phyloP scores from a whole-genome alignment of 495 filamentous ascomycete species.

The Immersiella caudata region DNA sequence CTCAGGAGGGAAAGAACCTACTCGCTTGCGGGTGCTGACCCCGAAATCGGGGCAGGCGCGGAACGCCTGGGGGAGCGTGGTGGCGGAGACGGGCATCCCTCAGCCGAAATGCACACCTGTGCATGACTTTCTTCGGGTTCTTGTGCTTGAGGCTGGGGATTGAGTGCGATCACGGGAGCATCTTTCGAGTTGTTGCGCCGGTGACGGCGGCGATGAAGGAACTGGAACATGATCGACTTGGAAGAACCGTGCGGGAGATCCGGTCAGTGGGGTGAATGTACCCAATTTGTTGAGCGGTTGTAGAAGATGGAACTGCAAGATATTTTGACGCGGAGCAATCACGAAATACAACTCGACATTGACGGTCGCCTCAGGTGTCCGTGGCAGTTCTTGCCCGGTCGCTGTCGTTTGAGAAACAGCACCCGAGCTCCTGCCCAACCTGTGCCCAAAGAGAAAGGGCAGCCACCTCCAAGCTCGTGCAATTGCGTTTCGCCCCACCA shows the following conservation, averaged over 20 bases:
- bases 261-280: not conserved
- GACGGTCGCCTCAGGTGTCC: too few relatives aligned
- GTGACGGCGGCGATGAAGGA: slow-evolving; percentile 8
- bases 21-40: not conserved
- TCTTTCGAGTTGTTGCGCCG: slow-evolving; percentile 8
- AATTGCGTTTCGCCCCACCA: not conserved
- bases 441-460: slow-evolving; percentile 3
- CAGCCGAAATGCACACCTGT: not conserved
- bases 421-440: slow-evolving; percentile 2
- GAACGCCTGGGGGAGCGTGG: not conserved
- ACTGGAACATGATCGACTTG: not conserved
- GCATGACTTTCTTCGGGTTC: not conserved
- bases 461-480: too few relatives aligned
- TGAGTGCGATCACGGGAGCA: not conserved
- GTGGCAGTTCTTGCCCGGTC: not conserved
- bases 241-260: not conserved
- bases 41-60: not conserved
- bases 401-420: not conserved
- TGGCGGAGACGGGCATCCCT: slow-evolving; percentile 8
- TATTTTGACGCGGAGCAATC: not conserved
- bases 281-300: not conserved
- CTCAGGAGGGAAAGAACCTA: not conserved
- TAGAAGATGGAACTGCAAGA: not conserved
- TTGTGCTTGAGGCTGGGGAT: not conserved
- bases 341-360: too few relatives aligned